Evolutionary conservation across 768 basidiomycete genomes (phyloP), one percentile per base, ranked within the genome.

Genomic region (Boletellus ananas): DNA sequence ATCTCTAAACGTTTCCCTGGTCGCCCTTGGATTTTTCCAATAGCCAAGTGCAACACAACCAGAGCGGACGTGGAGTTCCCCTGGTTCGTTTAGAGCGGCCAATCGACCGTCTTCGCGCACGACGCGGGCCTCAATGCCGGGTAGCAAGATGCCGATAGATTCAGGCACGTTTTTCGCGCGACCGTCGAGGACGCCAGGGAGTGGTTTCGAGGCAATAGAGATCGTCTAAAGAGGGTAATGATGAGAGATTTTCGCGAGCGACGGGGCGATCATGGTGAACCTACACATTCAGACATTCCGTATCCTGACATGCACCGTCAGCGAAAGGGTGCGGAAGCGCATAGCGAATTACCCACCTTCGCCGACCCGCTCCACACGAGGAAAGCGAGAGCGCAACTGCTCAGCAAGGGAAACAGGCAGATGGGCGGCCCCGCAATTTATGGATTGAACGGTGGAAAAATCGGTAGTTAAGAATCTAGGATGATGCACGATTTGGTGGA

Each of bases 1-100:
- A 39, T 79, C 73, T 12, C 48, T 56, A 59, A 90, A 91, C 1
- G 87, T 83, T 57, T 80, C 79, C 43, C 70, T 69, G 21, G 80
- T 87, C 0, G 86, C 84, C 51, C 78, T 73, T 43, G 80, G 76
- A 60, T 90, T 85, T 39, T 81, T 79, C 79, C 80, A 84, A 63
- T 91, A 92, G 0, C 89, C 89, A 0, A 80, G 60, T 0, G 80
- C 77, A 25, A 88, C 63, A 52, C 79, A 84, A 0, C 50, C 61
- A 14, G 84, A 77, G 34, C 71, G 73, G 9, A 90, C 58, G 70
- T 77, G 81, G 5, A 90, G 67, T 55, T 91, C 86, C 1, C 86
- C 89, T 0, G 77, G 68, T 60, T 90, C 86, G 53, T 79, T 73
- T 16, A 73, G 49, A 3, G 66, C 73, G 0, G 79, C 83, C 1